phyloP scores from a whole-genome alignment of 2,329 filamentous ascomycete species.

The Talaromyces verruculosus region DNA sequence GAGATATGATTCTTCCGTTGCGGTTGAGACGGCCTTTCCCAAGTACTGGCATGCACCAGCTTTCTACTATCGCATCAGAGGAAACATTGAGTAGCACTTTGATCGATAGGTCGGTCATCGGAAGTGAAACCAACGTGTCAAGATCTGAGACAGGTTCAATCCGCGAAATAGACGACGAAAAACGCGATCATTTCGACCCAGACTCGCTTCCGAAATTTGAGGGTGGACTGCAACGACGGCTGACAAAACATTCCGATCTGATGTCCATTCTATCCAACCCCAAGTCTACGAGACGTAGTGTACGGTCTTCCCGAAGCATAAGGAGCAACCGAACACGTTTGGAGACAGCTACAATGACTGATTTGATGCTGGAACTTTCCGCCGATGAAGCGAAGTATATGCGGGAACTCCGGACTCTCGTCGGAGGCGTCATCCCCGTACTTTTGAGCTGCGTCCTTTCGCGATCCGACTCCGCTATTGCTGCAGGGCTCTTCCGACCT shows the following conservation, averaged over 20 bases:
- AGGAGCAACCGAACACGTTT: conserved; percentile 68
- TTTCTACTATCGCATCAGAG: conserved; percentile 60
- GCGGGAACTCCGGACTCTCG: conserved; percentile 85
- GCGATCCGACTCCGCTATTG: conserved; percentile 63
- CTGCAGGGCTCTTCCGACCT: conserved; percentile 66
- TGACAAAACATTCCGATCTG: conserved; percentile 90
- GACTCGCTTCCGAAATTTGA: conserved; percentile 48
- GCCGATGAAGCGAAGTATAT: conserved; percentile 86
- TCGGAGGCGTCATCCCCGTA: conserved; percentile 93
- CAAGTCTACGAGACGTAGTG: conserved; percentile 62
- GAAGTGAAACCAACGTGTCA: conserved; percentile 28
- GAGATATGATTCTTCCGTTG: conserved; percentile 42
- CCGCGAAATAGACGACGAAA: conserved; percentile 29
- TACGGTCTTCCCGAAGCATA: conserved; percentile 75
- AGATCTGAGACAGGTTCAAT: conserved; percentile 23
- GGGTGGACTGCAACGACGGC: conserved; percentile 63
- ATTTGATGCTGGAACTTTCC: conserved; percentile 75
- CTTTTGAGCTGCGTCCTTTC: conserved; percentile 81
- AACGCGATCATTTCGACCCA: conserved; percentile 48
- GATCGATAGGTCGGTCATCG: conserved; percentile 25
- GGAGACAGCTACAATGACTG: conserved; percentile 67
- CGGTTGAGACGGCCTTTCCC: conserved; percentile 50
- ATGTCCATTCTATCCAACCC: conserved; percentile 83
- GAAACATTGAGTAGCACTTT: conserved; percentile 51
- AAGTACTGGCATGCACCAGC: conserved; percentile 52